Percentiles rank a stretch among this genome's conserved stretches.
These are phyloP conservation scores for Powellomyces hirtus DNA, from an alignment of 192 early-diverging fungal genomes.

Conservation along the genomic window DNA sequence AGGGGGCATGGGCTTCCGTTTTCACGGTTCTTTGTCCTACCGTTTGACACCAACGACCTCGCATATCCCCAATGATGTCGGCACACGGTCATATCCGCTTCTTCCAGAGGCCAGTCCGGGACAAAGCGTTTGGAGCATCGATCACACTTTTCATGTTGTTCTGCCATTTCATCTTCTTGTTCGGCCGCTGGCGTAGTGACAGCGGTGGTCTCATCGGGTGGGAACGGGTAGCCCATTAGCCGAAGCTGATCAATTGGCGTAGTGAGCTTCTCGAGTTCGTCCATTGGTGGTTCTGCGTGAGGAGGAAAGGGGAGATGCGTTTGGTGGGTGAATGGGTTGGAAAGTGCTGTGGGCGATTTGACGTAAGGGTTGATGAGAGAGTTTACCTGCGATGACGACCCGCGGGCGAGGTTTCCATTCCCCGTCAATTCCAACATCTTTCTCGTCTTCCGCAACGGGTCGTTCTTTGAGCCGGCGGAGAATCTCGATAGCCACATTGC, in stretches of 20 bases:
- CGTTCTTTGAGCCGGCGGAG: constrained; percentile 57
- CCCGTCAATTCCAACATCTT: constrained; percentile 66
- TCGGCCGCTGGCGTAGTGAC: background rate
- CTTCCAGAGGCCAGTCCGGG: constrained; percentile 37
- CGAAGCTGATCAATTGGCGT: constrained; percentile 24
- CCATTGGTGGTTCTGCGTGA: background rate
- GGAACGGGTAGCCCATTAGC: constrained; percentile 43
- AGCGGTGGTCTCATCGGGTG: constrained; percentile 1
- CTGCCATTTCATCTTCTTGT: constrained; percentile 2
- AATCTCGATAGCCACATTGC: constrained; percentile 35
- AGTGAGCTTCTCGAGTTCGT: background rate
- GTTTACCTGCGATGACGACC: background rate
- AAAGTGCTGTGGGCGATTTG: constrained; percentile 9
- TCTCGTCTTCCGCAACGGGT: constrained; percentile 34
- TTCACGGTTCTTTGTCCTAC: too few relatives aligned
- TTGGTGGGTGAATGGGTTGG: constrained; percentile 21
- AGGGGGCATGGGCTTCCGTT: too few relatives aligned
- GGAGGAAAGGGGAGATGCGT: background rate
- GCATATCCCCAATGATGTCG: constrained; percentile 45
- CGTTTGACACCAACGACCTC: constrained; percentile 5
- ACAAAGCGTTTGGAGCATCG: constrained; percentile 49
- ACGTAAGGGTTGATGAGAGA: too few relatives aligned
- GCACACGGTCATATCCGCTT: constrained; percentile 41
- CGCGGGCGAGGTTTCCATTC: constrained; percentile 48
- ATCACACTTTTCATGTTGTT: constrained; percentile 34